Evolutionary conservation across 2,329 filamentous ascomycete species (phyloP), one percentile per base, ranked within the genome.

Genomic region (Hawksworthiomyces lignivorus): DNA sequence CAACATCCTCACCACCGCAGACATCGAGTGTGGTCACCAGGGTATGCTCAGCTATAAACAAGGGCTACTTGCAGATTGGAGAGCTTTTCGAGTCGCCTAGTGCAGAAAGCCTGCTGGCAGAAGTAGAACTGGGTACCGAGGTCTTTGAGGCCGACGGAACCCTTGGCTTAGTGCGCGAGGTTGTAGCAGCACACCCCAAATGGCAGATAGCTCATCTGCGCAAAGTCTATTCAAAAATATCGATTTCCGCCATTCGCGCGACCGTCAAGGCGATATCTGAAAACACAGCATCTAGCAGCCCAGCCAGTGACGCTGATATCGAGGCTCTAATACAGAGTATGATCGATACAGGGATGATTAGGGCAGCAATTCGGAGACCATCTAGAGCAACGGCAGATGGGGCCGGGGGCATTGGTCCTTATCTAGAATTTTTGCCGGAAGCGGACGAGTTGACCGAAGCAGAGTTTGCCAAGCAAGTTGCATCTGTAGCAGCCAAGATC

Each of bases 131-230:
- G 17, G 48, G 52, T 34, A 74, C 74, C 53, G 67, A 70, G 4
- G 84, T 88, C 54, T 70, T 79, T 14, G 60, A 64, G 28, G 70
- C 75, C 51, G 88, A 97, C 52, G 76, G 77, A 35, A 97, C 94
- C 54, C 60, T 65, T 4, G 76, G 80, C 4, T 73, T 97, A 12
- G 69, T 94, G 11, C 64, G 68, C 5, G 78, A 87, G 57, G 80
- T 90, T 10, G 59, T 83, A 29, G 66, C 73, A 17, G 79, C 84
- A 9, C 86, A 89, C 56, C 79, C 84, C 51, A 79, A 80, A 52
- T 87, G 83, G 66, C 80, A 84, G 46, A 77, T 97, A 44, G 68
- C 82, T 26, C 79, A 79, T 45, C 69, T 97, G 20, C 79, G 81
- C 33, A 73, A 76, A 39, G 80, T 86, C 4, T 96, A 90, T 56